These are phyloP conservation scores for Penicillium longicatenatum DNA, from an alignment of 495 filamentous ascomycete species.

Conservation along the genomic window DNA sequence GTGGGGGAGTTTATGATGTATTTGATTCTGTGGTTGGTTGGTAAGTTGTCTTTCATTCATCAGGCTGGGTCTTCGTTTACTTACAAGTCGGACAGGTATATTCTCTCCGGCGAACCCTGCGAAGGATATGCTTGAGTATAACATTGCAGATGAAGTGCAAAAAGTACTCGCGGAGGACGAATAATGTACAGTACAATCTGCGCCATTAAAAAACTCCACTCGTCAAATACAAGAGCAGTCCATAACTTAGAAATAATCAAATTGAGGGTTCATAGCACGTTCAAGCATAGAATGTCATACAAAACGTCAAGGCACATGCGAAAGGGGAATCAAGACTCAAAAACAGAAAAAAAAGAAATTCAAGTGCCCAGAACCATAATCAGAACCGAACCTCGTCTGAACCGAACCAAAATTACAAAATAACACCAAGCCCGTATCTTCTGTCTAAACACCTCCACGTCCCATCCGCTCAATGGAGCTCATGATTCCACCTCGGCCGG, in stretches of 20 bases:
- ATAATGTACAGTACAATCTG: background rate
- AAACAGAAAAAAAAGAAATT: constrained; percentile 8
- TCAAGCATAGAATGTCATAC: constrained; percentile 16
- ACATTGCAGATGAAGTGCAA: constrained; percentile 11
- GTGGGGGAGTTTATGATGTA: constrained; percentile 15
- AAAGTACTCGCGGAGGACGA: constrained; percentile 8
- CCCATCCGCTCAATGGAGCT: constrained; percentile 73
- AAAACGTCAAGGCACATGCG: constrained; percentile 14
- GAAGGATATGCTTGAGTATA: constrained; percentile 11
- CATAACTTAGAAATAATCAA: background rate
- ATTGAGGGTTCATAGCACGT: constrained; percentile 5
- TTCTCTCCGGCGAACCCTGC: background rate
- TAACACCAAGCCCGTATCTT: background rate
- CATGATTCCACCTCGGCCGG: constrained; percentile 64
- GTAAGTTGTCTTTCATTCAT: constrained; percentile 3
- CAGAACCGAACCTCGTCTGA: background rate
- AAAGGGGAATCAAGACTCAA: constrained; percentile 24
- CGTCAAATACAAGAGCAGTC: background rate
- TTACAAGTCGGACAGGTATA: background rate
- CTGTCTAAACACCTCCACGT: constrained; percentile 31
- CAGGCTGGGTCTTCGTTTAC: background rate
- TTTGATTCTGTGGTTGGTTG: constrained; percentile 11
- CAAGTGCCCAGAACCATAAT: background rate
- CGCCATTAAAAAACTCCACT: background rate
- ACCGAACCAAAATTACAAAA: background rate